Base-by-base conservation (phyloP, 140 eudicot species). In the Oenanthe javanica region DNA sequence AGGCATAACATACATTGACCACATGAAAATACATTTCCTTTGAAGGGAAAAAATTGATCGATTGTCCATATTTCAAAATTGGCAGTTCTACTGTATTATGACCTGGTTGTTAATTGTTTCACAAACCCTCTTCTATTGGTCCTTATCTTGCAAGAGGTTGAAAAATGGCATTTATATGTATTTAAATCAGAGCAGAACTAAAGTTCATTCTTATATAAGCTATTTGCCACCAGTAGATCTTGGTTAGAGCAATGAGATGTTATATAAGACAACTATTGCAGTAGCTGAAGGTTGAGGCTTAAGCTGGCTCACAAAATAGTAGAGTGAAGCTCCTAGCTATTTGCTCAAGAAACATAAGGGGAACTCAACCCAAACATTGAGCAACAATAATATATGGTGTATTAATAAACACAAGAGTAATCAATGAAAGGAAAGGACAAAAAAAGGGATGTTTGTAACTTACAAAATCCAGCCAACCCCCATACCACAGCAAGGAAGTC, bases 381-480 rank as follows among this genome's bases (percentile, higher is more conserved):
- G 48, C 75, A 15, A 69, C 7, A 5, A 14, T 12, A 69, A 5
- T 66, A 13, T 9, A 1, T 69, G 10, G 46, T 14, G 14, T 16
- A 16, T 70, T 70, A 31, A 2, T 42, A 42, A 42, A 42, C 45
- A 42, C 45, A 42, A 16, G 14, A 72, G 13, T 3, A 21, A 46
- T 67, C 19, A 2, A 18, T 19, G 31, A 1, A 4, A 0, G 14
- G 0, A 25, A 25, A 25, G 19, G 59, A 48, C 31, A 27, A 67
- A 25, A 31, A 67, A 11, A 13, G 73, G 9, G 18, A 9, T 5
- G 40, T 27, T 46, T 75, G 55, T 23, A 54, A 77, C 98, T 94
- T 90, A 92, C 98, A 94, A 80, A 76, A 92, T 83, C 98, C 98
- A 94, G 59, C 98, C 98, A 83, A 92, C 31, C 27, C 98, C 98